Percentiles rank a stretch among this genome's conserved stretches.
phyloP scores from a whole-genome alignment of 306 rosid species.

The Malus orientalis region DNA sequence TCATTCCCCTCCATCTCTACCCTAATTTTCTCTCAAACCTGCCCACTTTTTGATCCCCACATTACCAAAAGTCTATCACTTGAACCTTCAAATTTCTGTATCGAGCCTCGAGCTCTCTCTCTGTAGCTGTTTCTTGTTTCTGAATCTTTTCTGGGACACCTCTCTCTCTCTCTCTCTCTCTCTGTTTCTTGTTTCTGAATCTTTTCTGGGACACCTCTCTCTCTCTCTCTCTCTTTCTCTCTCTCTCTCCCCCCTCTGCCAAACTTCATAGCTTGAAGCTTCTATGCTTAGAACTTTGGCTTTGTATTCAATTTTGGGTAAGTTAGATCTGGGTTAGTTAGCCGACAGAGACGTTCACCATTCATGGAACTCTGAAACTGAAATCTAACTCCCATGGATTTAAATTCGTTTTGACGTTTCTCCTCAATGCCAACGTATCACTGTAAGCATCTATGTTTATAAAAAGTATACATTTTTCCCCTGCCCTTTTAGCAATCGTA shows the following conservation, averaged over 20 bases:
- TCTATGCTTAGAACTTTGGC: neutral
- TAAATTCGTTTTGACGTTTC: slow-evolving; percentile 12
- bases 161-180: neutral
- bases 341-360: slow-evolving; percentile 18
- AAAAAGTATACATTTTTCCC: slow-evolving; percentile 12
- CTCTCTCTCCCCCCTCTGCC: neutral
- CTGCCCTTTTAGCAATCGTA: slow-evolving; percentile 10
- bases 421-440: slow-evolving; percentile 5
- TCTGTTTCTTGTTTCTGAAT: slow-evolving; percentile 15
- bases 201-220: slow-evolving; percentile 21
- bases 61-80: neutral
- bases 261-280: slow-evolving; percentile 13
- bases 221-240: neutral
- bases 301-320: slow-evolving; percentile 17
- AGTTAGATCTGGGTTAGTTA: slow-evolving; percentile 42
- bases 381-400: slow-evolving; percentile 19
- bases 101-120: neutral
- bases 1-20: neutral
- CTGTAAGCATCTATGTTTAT: slow-evolving; percentile 14
- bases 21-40: neutral
- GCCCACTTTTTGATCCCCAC: slow-evolving; percentile 1
- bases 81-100: neutral
- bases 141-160: slow-evolving; percentile 33
- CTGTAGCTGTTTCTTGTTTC: neutral
- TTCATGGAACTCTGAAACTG: slow-evolving; percentile 13